Base-by-base conservation (phyloP, 2,329 filamentous ascomycete genomes). In the Fusarium sororula region DNA sequence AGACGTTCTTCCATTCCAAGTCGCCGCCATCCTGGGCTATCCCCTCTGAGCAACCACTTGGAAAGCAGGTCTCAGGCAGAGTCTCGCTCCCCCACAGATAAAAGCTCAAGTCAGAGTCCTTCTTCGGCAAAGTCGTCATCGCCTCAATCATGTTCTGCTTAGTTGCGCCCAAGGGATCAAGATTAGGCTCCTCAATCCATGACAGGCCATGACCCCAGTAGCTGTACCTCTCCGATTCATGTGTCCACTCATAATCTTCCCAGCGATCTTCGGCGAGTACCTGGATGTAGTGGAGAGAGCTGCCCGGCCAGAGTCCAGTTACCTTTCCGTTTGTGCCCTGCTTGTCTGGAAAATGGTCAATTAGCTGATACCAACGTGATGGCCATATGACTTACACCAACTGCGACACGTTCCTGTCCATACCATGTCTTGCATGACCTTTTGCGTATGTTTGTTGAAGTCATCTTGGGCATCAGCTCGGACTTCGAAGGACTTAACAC, bases 31-130 rank as follows among this genome's bases (percentile, higher is more conserved):
- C 3, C 3, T 35, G 4, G 3, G 6, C 28, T 32, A 6, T 35
- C 17, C 17, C 39, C 3, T 26, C 17, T 0, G 30, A 14, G 6
- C 1, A 5, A 18, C 13, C 9, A 26, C 0, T 15, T 20, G 3
- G 1, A 35, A 58, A 11, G 12, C 41, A 48, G 4, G 9, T 10
- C 1, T 54, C 10, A 2, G 58, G 47, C 13, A 61, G 11, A 42
- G 58, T 47, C 9, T 5, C n/a, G 6, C 58, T 61, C n/a, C 12
- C 9, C 58, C 58, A 61, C 5, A 61, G 9, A 22, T 61, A 61
- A 11, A 61, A 61, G 18, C 58, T 61, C 14, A 61, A 42, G 28
- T 54, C 58, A 42, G 58, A 61, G 28, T 54, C n/a, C 18, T 54
- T 61, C 47, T 54, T 61, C 2, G 58, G 58, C 5, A 61, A 7